Conservation (phyloP, 148 eudicot species). For the Mesembryanthemum crystallinum region DNA sequence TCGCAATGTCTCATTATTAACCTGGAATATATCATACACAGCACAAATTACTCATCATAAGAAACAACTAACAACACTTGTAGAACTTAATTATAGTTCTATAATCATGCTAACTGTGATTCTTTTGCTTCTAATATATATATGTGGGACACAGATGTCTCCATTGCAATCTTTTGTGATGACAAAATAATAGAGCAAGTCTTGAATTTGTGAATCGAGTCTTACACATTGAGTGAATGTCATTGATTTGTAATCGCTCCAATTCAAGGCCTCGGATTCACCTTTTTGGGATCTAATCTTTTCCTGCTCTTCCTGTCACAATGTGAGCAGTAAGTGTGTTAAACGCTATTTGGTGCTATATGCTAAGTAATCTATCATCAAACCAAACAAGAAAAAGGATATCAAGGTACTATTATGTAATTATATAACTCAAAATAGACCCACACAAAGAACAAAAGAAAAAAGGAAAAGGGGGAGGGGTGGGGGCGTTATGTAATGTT, state of each 20-base stretch:
- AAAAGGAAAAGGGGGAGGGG: no score
- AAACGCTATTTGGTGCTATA: neutral
- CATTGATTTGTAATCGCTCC: constrained; percentile 96
- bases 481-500: no score
- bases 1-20: constrained; percentile 83
- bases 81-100: no score
- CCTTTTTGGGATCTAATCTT: constrained; percentile 58
- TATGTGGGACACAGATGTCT: neutral
- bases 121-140: no score
- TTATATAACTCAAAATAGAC: no score
- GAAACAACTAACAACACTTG: neutral
- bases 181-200: neutral
- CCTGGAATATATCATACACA: constrained; percentile 39
- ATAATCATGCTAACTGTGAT: no score
- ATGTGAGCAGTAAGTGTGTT: neutral
- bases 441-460: no score
- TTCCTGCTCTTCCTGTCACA: constrained; percentile 73
- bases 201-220: neutral
- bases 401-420: no score
- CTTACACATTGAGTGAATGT: constrained; percentile 97
- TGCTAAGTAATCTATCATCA: neutral
- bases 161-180: neutral
- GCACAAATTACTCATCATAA: neutral
- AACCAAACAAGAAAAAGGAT: neutral
- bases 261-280: constrained; percentile 51